Evolutionary conservation across 495 filamentous ascomycete genomes (phyloP).

Genomic region (Neurospora sp.): DNA sequence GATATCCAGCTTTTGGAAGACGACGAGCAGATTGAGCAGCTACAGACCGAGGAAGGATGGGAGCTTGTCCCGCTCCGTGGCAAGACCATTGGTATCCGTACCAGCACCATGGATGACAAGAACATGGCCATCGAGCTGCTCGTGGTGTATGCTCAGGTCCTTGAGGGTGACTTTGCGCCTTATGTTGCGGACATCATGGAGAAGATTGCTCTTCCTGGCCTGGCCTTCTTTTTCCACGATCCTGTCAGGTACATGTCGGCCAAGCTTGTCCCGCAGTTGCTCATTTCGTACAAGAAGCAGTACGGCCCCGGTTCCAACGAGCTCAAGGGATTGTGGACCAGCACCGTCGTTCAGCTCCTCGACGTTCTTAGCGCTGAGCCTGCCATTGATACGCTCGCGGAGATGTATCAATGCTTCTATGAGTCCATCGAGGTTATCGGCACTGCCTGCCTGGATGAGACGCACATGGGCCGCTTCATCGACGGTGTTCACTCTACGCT

Average conservation of each 20-base stretch:
- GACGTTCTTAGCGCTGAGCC: constrained; percentile 94
- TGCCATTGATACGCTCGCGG: constrained; percentile 89
- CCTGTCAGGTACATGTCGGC: constrained; percentile 92
- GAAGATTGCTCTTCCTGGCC: constrained; percentile 85
- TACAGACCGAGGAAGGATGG: constrained; percentile 96
- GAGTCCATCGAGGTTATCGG: constrained; percentile 94
- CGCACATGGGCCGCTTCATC: constrained; percentile 81
- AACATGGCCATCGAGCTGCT: constrained; percentile 97
- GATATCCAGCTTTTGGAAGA: constrained; percentile 96
- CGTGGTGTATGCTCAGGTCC: constrained; percentile 89
- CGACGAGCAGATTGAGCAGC: constrained; percentile 83
- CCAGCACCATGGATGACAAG: constrained; percentile 93
- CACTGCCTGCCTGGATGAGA: constrained; percentile 61
- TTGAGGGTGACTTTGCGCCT: constrained; percentile 83
- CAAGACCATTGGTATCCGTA: constrained; percentile 97
- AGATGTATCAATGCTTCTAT: constrained; percentile 99
- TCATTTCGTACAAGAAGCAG: constrained; percentile 86
- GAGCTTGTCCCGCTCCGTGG: constrained; percentile 93
- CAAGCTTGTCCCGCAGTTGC: constrained; percentile 86
- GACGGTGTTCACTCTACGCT: constrained; percentile 71
- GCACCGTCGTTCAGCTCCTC: constrained; percentile 79
- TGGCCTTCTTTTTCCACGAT: constrained; percentile 99
- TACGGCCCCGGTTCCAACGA: constrained; percentile 68
- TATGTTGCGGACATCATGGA: constrained; percentile 92
- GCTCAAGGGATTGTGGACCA: constrained; percentile 70